Base-by-base conservation (phyloP, 1,139 yeast species). In the Blastobotrys proliferans region DNA sequence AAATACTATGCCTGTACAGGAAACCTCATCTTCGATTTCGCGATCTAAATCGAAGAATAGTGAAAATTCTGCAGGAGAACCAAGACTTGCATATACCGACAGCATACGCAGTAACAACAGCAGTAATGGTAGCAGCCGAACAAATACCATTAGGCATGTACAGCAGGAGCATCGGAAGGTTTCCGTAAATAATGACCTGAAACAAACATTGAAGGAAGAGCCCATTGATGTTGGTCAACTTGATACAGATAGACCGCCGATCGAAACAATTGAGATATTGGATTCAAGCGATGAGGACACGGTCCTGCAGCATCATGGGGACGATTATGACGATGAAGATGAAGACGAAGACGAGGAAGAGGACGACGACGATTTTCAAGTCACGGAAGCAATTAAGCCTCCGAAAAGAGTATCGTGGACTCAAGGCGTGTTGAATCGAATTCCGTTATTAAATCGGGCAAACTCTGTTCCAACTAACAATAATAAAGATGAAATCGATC, bases 261-360 rank as follows among this genome's bases (percentile, higher is more conserved):
- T 30, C 16, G 34, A 30, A 14, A 35, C 30, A 20, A 22, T 35
- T 3, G 22, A 16, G 10, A 29, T 31, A 16, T 9, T n/a, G 10
- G 35, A 31, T 18, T 31, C 35, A 8, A 31, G 35, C 18, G 37
- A 34, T 10, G 28, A 34, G 26, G 37, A 34, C 11, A 28, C 20
- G 16, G 37, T 21, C 5, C 27, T 24, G 25, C 26, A 35, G 13
- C 30, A 35, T 11, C 30, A 34, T 5, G 18, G 13, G 17, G 37
- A 34, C 16, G 28, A 34, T 20, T 18, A 11, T 9, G 22, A 26
- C 18, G 37, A 34, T 10, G 28, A 34, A 18, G 37, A 34, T 10
- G 37, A 34, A n/a, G 37, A 34, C 5, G 36, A 35, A 35, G 25
- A 35, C 21, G 38, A 35, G 11, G 38, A 34, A 11, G 18, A 20